Base-by-base conservation (phyloP, 106 monocot genomes). In the Allium sativum region DNA sequence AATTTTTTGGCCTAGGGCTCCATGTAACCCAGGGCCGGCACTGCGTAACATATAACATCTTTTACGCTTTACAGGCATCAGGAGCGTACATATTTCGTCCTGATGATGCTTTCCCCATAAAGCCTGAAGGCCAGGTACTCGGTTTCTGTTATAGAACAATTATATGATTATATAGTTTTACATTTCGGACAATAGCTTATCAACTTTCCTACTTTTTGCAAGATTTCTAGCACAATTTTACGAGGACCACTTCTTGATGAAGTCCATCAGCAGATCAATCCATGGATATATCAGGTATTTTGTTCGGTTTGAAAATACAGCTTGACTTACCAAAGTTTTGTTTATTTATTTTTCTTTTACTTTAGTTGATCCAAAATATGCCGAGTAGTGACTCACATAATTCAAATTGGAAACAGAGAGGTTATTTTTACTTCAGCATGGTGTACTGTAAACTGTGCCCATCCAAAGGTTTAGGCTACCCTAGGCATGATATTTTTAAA, bases 11-110 rank as follows among this genome's bases (percentile, higher is more conserved):
- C n/a, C n/a, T n/a, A n/a, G n/a, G n/a, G n/a, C n/a, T n/a, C n/a
- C n/a, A n/a, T n/a, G n/a, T n/a, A n/a, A n/a, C n/a, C n/a, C n/a
- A n/a, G n/a, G n/a, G n/a, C n/a, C n/a, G n/a, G n/a, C n/a, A n/a
- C n/a, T n/a, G n/a, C n/a, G n/a, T n/a, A n/a, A 19, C 52, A 66
- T 65, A 43, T 43, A 68, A 7, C 45, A 21, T 71, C 3, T 69
- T 31, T 40, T 73, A 20, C 58, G 57, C 66, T 13, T 19, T 81
- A 45, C 61, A 98, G 98, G 84, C 87, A 20, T 91, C 91, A 69
- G 98, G 98, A 81, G 98, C 98, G 73, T 98, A 98, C 65, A 83
- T 98, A 44, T 98, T 98, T 72, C 98, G 98, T 21, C 98, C 98
- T 53, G 75, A 82, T 74, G 84, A 85, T 56, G 79, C 73, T 43